A percentile compares a stretch with the other conserved stretches of the same genome.
phyloP scores from a whole-genome alignment of 768 basidiomycete genomes.

The Favolaschia claudopus region DNA sequence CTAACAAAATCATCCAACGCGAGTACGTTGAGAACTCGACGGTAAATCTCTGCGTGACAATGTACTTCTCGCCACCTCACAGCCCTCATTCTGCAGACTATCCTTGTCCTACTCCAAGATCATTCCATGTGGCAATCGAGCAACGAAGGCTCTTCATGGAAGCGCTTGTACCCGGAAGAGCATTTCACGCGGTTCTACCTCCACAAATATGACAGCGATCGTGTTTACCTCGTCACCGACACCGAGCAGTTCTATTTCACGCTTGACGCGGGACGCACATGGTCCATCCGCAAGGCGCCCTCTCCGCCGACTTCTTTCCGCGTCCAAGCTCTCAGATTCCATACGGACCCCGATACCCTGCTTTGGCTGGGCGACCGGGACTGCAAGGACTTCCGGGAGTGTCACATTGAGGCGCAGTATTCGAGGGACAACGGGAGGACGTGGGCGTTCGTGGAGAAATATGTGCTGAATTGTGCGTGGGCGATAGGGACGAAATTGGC shows the following conservation, averaged over 20 bases:
- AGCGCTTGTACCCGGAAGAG: constrained; percentile 62
- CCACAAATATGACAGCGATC: constrained; percentile 80
- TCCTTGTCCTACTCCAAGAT: constrained; percentile 83
- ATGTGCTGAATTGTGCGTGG: constrained; percentile 92
- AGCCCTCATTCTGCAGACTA: constrained; percentile 56
- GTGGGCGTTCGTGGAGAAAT: constrained; percentile 82
- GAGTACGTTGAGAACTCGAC: constrained; percentile 84
- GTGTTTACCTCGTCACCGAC: constrained; percentile 89
- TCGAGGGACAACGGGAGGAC: constrained; percentile 75
- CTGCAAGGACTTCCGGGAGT: constrained; percentile 62
- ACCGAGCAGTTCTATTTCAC: constrained; percentile 73
- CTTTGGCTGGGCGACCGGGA: constrained; percentile 87
- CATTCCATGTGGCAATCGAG: constrained; percentile 89
- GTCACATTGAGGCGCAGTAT: constrained; percentile 79
- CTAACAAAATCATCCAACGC: constrained; percentile 68
- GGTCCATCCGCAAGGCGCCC: constrained; percentile 67
- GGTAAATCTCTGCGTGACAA: constrained; percentile 51
- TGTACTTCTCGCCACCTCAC: background rate
- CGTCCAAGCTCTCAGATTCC: constrained; percentile 82
- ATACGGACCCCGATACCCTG: constrained; percentile 81
- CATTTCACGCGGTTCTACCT: constrained; percentile 85
- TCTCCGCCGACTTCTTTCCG: constrained; percentile 80
- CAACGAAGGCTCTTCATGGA: constrained; percentile 95
- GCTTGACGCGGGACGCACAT: constrained; percentile 78
- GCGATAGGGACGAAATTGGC: constrained; percentile 77